These are phyloP conservation scores for Quercus variabilis DNA, from an alignment of 306 rosid species.

Conservation along the genomic window DNA sequence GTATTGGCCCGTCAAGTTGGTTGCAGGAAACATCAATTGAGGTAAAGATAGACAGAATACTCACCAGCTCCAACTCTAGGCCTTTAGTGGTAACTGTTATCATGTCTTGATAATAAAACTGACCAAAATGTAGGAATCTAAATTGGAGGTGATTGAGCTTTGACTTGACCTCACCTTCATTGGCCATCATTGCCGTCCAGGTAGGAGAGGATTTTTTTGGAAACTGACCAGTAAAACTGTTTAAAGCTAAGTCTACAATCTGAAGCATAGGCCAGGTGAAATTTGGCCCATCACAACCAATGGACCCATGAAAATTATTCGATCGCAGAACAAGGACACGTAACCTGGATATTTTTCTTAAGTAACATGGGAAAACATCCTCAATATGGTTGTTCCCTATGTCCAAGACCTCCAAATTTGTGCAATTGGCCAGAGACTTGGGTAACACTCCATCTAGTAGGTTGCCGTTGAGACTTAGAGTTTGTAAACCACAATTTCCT, in stretches of 20 bases:
- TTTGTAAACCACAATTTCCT: slow-evolving; percentile 9
- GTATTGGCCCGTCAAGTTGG: slow-evolving; percentile 18
- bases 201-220: slow-evolving; percentile 12
- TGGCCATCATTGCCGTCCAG: slow-evolving; percentile 40
- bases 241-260: slow-evolving; percentile 34
- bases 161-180: neutral
- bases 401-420: slow-evolving; percentile 29
- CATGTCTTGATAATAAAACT: slow-evolving; percentile 30
- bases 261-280: slow-evolving; percentile 29
- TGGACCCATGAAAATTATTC: neutral
- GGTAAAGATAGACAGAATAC: neutral
- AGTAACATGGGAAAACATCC: slow-evolving; percentile 24
- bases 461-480: slow-evolving; percentile 28
- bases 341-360: slow-evolving; percentile 12
- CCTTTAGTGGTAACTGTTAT: slow-evolving; percentile 12
- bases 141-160: neutral
- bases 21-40: slow-evolving; percentile 19
- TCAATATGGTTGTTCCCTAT: slow-evolving; percentile 26
- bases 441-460: slow-evolving; percentile 30
- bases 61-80: neutral
- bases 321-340: slow-evolving; percentile 31
- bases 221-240: slow-evolving; percentile 32
- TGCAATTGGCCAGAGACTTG: slow-evolving; percentile 20
- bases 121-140: neutral
- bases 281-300: slow-evolving; percentile 1